phyloP scores from a whole-genome alignment of 768 basidiomycete species.

The Boletus speciosus region DNA sequence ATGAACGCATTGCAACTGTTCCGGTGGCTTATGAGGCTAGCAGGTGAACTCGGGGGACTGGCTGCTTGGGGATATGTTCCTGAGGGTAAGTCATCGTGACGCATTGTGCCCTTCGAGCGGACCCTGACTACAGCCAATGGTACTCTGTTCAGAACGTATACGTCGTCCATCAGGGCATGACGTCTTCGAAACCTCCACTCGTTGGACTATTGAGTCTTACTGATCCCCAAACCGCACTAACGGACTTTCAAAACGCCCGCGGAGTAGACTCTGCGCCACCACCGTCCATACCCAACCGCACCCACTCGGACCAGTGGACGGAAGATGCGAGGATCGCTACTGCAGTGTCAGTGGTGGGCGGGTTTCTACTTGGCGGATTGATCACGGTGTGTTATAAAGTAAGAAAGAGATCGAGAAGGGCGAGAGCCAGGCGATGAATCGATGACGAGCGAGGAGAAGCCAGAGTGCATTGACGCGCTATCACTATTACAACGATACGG shows the following conservation, averaged over 20 bases:
- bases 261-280: constrained; percentile 39
- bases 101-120: background rate
- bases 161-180: constrained; percentile 44
- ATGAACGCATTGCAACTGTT: background rate
- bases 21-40: constrained; percentile 1
- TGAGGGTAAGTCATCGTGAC: constrained; percentile 40
- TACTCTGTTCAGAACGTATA: constrained; percentile 47
- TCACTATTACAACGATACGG: background rate
- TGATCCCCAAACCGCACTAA: constrained; percentile 34
- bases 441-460: constrained; percentile 1
- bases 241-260: constrained; percentile 39
- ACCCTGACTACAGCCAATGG: constrained; percentile 1
- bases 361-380: constrained; percentile 36
- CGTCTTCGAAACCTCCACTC: constrained; percentile 36
- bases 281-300: constrained; percentile 11
- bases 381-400: constrained; percentile 17
- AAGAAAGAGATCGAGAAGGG: constrained; percentile 5
- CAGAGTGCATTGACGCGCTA: background rate
- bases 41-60: constrained; percentile 57
- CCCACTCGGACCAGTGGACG: constrained; percentile 12
- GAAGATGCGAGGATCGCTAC: constrained; percentile 14
- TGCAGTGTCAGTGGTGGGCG: constrained; percentile 30
- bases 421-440: background rate
- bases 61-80: constrained; percentile 57
- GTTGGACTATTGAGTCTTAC: constrained; percentile 48